Conservation (phyloP, 768 basidiomycete genomes). For the Tulasnella sp. region DNA sequence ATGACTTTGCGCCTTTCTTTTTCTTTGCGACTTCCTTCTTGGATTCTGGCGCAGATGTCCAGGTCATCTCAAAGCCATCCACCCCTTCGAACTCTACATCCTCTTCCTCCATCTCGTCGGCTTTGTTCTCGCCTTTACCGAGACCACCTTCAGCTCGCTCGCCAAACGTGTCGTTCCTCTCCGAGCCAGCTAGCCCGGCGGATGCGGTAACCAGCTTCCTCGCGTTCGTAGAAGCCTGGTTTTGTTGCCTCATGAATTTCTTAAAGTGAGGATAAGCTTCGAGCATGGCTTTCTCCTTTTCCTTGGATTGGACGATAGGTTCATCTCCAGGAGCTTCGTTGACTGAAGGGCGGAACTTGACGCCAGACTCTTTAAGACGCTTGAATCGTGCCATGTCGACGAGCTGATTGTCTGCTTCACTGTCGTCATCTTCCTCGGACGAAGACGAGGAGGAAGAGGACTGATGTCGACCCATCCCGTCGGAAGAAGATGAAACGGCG, state of each 20-base stretch:
- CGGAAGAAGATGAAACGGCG: constrained; percentile 51
- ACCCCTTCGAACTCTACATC: constrained; percentile 60
- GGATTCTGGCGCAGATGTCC: constrained; percentile 38
- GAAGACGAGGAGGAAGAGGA: not conserved
- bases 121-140: not conserved
- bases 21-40: constrained; percentile 45
- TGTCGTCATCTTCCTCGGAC: constrained; percentile 34
- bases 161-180: constrained; percentile 38
- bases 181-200: constrained; percentile 39
- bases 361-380: constrained; percentile 25
- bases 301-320: constrained; percentile 22
- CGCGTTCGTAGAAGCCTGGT: not conserved
- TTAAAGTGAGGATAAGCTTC: constrained; percentile 25
- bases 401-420: constrained; percentile 38
- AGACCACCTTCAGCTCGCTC: constrained; percentile 12
- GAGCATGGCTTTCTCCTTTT: constrained; percentile 11
- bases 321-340: constrained; percentile 32
- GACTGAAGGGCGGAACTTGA: constrained; percentile 31
- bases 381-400: constrained; percentile 21
- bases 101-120: constrained; percentile 31
- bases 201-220: constrained; percentile 31
- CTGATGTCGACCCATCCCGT: constrained; percentile 38
- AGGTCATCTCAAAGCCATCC: constrained; percentile 43
- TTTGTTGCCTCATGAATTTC: not conserved
- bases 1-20: constrained; percentile 68